These are phyloP conservation scores for Monosporascus sp. DNA, from an alignment of 2,329 filamentous ascomycete species.

Conservation along the genomic window DNA sequence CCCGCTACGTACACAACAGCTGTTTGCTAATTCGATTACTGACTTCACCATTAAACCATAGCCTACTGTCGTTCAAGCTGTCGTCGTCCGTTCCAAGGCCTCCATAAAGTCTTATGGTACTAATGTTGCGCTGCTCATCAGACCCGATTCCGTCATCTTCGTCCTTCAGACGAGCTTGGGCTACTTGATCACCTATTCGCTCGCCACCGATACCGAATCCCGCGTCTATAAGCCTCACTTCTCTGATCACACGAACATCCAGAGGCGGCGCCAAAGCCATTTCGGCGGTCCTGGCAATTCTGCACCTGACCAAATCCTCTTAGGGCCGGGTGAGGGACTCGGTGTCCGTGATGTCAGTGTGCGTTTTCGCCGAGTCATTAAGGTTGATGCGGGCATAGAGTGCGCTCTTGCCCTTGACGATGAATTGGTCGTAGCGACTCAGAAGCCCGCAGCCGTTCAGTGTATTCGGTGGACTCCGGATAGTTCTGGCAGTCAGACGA, in stretches of 20 bases:
- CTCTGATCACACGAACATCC: constrained; percentile 59
- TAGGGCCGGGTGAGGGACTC: constrained; percentile 75
- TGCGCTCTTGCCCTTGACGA: constrained; percentile 86
- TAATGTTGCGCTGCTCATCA: constrained; percentile 78
- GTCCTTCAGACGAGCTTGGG: constrained; percentile 83
- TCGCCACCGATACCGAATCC: constrained; percentile 77
- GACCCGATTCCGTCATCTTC: constrained; percentile 87
- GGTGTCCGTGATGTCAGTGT: constrained; percentile 84
- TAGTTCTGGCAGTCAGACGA: constrained; percentile 75
- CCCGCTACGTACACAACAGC: constrained; percentile 2
- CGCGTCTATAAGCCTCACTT: constrained; percentile 84
- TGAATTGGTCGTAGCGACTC: constrained; percentile 85
- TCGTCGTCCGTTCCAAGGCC: constrained; percentile 73
- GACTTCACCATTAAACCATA: constrained; percentile 34
- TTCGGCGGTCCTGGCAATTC: constrained; percentile 51
- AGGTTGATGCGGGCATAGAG: constrained; percentile 91
- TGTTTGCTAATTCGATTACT: constrained; percentile 16
- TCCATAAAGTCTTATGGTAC: constrained; percentile 80
- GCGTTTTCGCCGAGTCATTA: constrained; percentile 95
- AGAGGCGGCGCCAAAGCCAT: constrained; percentile 58
- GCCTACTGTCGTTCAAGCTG: constrained; percentile 84
- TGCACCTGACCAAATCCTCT: constrained; percentile 57
- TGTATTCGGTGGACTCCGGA: constrained; percentile 94
- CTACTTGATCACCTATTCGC: constrained; percentile 89
- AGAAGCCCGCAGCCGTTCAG: constrained; percentile 89